Evolutionary conservation across 2,329 filamentous ascomycete genomes (phyloP).

Genomic region (Drechmeria coniospora): DNA sequence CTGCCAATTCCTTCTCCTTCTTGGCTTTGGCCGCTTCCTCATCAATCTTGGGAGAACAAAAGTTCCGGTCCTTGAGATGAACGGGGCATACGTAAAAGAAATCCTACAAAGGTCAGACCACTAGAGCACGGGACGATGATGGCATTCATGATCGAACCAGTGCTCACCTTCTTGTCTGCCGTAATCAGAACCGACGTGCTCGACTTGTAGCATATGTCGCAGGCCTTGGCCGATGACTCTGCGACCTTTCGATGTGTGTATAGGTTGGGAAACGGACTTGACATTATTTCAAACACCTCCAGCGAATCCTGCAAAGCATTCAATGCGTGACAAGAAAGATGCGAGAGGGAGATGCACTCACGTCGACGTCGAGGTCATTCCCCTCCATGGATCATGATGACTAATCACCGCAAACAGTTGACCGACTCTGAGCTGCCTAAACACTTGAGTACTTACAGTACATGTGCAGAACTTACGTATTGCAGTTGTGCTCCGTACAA

Average conservation of each 20-base stretch:
- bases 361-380: no score
- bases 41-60: slow-evolving; percentile 62
- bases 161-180: slow-evolving; percentile 64
- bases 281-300: slow-evolving; percentile 6
- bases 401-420: no score
- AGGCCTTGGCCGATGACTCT: slow-evolving; percentile 67
- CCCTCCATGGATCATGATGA: no score
- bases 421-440: no score
- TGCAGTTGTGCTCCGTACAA: no score
- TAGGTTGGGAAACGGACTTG: slow-evolving; percentile 47
- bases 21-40: slow-evolving; percentile 48
- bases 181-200: slow-evolving; percentile 79
- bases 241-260: slow-evolving; percentile 81
- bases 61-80: slow-evolving; percentile 71
- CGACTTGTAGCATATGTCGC: slow-evolving; percentile 83
- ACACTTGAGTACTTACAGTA: no score
- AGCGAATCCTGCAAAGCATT: not conserved
- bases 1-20: slow-evolving; percentile 44
- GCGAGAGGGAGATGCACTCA: no score
- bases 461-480: no score
- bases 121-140: not conserved
- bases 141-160: not conserved
- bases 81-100: slow-evolving; percentile 82
- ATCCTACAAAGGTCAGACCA: slow-evolving; percentile 29
- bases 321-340: no score